phyloP scores from a whole-genome alignment of 1,139 yeast genomes.

The Saccharomycopsis crataegensis region DNA sequence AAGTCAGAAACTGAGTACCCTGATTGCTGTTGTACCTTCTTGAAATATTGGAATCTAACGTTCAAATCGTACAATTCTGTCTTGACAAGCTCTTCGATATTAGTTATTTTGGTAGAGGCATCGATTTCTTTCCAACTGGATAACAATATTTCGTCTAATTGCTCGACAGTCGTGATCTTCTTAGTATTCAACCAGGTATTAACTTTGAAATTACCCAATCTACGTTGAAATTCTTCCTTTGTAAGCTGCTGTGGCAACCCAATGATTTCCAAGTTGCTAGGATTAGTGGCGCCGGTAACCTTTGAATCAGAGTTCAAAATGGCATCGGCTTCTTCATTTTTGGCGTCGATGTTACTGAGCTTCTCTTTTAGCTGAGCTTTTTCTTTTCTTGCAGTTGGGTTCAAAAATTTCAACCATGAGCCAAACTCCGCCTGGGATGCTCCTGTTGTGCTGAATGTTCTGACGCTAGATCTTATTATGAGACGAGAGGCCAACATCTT shows the following conservation, averaged over 20 bases:
- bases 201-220: conserved; percentile 14
- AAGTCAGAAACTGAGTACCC: conserved; percentile 18
- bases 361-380: conserved; percentile 4
- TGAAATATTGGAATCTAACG: conserved; percentile 14
- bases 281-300: neutral
- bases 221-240: conserved; percentile 9
- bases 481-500: neutral
- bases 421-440: neutral
- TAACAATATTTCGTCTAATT: conserved; percentile 12
- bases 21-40: conserved; percentile 11
- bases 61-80: conserved; percentile 7
- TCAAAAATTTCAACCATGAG: conserved; percentile 10
- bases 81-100: neutral
- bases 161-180: conserved; percentile 7
- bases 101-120: neutral
- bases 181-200: conserved; percentile 9
- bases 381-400: conserved; percentile 6
- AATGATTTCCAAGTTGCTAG: conserved; percentile 11
- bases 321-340: conserved; percentile 9
- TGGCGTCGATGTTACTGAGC: conserved; percentile 7
- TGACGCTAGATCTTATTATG: neutral
- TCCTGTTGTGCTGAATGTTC: conserved; percentile 1
- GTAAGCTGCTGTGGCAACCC: conserved; percentile 14
- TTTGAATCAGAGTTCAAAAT: neutral
- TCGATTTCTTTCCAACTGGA: conserved; percentile 10